Conservation (phyloP, 805 yeast genomes). For the Brettanomyces anomalus region DNA sequence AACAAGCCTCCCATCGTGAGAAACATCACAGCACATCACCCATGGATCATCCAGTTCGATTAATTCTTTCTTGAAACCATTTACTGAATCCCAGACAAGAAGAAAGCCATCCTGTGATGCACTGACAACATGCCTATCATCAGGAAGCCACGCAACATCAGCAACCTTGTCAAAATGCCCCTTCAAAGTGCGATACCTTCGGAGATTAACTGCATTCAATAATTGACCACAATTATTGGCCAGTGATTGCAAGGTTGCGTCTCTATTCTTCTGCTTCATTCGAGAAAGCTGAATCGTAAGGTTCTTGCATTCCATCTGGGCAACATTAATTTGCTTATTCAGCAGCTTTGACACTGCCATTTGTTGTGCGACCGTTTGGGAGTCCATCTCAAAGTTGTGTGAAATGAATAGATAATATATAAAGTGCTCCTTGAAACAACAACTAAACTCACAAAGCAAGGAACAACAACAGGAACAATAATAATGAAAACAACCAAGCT, state of each 20-base stretch:
- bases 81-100: constrained; percentile 72
- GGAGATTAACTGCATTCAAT: constrained; percentile 5
- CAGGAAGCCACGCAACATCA: constrained; percentile 59
- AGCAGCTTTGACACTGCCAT: constrained; percentile 15
- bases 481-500: no score
- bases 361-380: constrained; percentile 10
- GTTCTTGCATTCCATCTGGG: constrained; percentile 19
- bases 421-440: no score
- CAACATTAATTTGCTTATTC: constrained; percentile 13
- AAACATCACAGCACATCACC: constrained; percentile 67
- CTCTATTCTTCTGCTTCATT: constrained; percentile 19
- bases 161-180: constrained; percentile 74
- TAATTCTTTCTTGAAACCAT: constrained; percentile 64
- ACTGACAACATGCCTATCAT: constrained; percentile 53
- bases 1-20: constrained; percentile 55
- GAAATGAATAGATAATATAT: no score
- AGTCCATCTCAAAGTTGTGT: background rate
- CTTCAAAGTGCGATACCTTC: constrained; percentile 27
- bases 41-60: constrained; percentile 68
- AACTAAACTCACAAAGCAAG: no score
- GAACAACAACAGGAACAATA: no score
- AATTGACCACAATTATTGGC: constrained; percentile 14
- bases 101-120: constrained; percentile 85
- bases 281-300: constrained; percentile 19
- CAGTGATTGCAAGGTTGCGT: constrained; percentile 20